These are phyloP conservation scores for Warburgia ugandensis DNA, from an alignment of 164 flowering plant genomes.

Conservation along the genomic window DNA sequence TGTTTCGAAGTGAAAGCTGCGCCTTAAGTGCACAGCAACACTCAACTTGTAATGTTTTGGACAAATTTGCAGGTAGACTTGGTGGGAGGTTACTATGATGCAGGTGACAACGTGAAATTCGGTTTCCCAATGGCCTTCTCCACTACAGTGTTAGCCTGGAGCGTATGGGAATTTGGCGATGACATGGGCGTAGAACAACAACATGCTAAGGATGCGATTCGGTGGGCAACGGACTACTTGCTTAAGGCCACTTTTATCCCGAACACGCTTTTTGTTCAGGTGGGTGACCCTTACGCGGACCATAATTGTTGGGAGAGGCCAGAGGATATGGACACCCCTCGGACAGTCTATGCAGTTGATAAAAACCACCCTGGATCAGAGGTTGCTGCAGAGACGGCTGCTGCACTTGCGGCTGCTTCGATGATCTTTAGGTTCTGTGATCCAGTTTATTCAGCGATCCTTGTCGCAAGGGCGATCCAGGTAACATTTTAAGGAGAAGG, in stretches of 20 bases:
- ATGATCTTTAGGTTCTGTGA: slow-evolving; percentile 28
- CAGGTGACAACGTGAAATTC: slow-evolving; percentile 95
- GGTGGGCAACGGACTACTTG: slow-evolving; percentile 92
- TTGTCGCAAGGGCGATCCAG: slow-evolving; percentile 28
- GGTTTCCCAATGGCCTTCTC: slow-evolving; percentile 97
- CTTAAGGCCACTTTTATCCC: slow-evolving; percentile 64
- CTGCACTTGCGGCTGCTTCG: slow-evolving; percentile 43
- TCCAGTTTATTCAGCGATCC: slow-evolving; percentile 24
- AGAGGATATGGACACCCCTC: slow-evolving; percentile 75
- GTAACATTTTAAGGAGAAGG: slow-evolving; percentile 3
- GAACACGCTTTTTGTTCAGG: slow-evolving; percentile 42
- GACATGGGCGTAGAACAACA: slow-evolving; percentile 24
- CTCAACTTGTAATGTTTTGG: too few species aligned
- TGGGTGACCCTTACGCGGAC: slow-evolving; percentile 54
- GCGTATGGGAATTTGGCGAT: slow-evolving; percentile 63
- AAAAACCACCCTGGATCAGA: slow-evolving; percentile 27
- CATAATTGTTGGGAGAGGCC: slow-evolving; percentile 78
- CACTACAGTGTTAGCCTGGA: slow-evolving; percentile 85
- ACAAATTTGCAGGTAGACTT: slow-evolving; percentile 58
- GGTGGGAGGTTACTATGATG: slow-evolving; percentile 94
- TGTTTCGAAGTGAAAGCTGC: neutral
- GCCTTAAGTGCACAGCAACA: neutral
- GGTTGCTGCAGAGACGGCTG: slow-evolving; percentile 46
- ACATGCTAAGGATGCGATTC: slow-evolving; percentile 46
- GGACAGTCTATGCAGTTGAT: slow-evolving; percentile 24